A percentile compares a stretch with the other conserved stretches of the same genome.
phyloP scores from a whole-genome alignment of 768 basidiomycete genomes.

The Pleurotus salmoneostramineus region DNA sequence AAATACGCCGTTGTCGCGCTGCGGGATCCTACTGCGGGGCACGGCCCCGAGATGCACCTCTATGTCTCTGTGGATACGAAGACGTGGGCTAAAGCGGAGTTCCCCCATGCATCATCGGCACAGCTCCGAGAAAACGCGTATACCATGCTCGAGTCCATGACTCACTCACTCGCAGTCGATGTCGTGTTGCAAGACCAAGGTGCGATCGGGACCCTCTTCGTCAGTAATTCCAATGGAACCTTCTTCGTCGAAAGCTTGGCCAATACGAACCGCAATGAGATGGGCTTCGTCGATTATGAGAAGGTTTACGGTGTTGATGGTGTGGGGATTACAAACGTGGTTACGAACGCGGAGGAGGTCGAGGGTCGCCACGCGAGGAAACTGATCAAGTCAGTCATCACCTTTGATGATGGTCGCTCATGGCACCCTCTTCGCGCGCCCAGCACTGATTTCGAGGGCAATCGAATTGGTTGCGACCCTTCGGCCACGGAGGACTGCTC shows the following conservation, averaged over 20 bases:
- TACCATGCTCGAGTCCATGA: constrained; percentile 92
- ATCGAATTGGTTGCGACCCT: constrained; percentile 59
- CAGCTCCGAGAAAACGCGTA: constrained; percentile 88
- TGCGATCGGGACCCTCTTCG: constrained; percentile 85
- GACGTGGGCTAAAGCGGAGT: constrained; percentile 84
- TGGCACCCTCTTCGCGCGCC: constrained; percentile 71
- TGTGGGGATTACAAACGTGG: constrained; percentile 86
- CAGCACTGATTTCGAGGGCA: constrained; percentile 51
- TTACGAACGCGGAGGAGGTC: constrained; percentile 80
- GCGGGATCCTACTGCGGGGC: constrained; percentile 56
- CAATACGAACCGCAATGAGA: constrained; percentile 87
- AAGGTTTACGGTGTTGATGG: constrained; percentile 83
- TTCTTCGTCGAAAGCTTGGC: constrained; percentile 89
- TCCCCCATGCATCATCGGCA: constrained; percentile 85
- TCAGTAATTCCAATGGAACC: constrained; percentile 94
- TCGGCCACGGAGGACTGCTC: constrained; percentile 61
- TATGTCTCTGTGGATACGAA: constrained; percentile 85
- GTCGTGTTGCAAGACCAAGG: constrained; percentile 72
- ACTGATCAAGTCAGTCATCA: constrained; percentile 73
- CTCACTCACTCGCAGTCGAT: constrained; percentile 92
- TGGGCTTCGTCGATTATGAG: constrained; percentile 94
- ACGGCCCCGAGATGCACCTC: constrained; percentile 70
- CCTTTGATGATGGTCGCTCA: constrained; percentile 87
- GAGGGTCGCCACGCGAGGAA: constrained; percentile 69
- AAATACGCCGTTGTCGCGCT: constrained; percentile 92